Evolutionary conservation across 2,329 filamentous ascomycete species (phyloP), one percentile per base, ranked within the genome.

Genomic region (Curvularia sp.): DNA sequence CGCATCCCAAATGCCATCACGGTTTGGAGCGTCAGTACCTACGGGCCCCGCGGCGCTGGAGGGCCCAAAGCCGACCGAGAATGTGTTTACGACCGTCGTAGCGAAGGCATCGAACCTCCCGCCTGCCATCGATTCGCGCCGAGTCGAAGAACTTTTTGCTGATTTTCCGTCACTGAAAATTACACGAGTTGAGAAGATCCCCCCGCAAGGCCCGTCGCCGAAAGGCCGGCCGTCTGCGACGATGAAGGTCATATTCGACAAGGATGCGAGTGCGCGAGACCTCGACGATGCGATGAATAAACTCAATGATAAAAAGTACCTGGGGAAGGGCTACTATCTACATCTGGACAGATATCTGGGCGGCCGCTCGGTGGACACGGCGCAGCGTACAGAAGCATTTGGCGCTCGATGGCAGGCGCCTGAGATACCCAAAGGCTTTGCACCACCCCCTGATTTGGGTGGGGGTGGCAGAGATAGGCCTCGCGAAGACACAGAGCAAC

Each of bases 171-270:
- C 69, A n/a, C 68, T 76, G 42, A 74, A 76, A 39, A 66, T 75
- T 27, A 66, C 67, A 28, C 70, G 71, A 38, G 64, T 75, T 27
- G 73, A 76, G 49, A 70, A 60, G 39, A 59, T 73, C 9, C 61
- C 66, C 5, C 63, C 70, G 1, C 65, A 67, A 34, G 63, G 63
- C 12, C 60, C 69, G 3, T 56, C 64, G 19, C 56, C 48, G 1
- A 65, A 61, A 18, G 65, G 65, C 12, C 64, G 71, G 28, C 69
- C 71, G 19, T 67, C 68, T 8, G 65, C 61, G 27, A 59, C 69
- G 3, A 73, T 74, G 69, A 74, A 73, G 48, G 61, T 75, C 32
- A 68, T 65, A 8, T 76, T 76, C 50, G 72, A 74, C 55, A 72
- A 72, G 30, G 66, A 69, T 25, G 68, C 71, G 2, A 68, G 47